Conservation (phyloP, 1,139 yeast genomes). For the Geotrichum australiense region DNA sequence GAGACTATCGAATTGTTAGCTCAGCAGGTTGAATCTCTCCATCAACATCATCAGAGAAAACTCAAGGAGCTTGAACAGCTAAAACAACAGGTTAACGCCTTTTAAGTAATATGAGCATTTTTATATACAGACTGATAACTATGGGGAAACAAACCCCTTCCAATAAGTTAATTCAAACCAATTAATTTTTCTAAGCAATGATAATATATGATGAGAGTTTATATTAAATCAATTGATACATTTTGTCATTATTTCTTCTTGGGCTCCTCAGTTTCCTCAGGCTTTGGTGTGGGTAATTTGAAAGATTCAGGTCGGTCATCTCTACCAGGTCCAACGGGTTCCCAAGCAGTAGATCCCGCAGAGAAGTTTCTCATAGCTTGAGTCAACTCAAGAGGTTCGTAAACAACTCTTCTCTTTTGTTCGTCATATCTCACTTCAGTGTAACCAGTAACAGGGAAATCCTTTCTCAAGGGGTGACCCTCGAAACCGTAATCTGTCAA, state of each 20-base stretch:
- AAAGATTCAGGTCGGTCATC: slow-evolving; percentile 76
- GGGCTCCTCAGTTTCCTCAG: slow-evolving; percentile 43
- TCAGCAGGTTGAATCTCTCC: slow-evolving; percentile 54
- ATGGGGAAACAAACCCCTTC: no score
- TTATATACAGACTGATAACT: no score
- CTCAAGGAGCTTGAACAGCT: slow-evolving; percentile 46
- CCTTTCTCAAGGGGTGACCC: slow-evolving; percentile 88
- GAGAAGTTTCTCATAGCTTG: slow-evolving; percentile 90
- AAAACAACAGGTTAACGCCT: slow-evolving; percentile 38
- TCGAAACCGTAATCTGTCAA: slow-evolving; percentile 91
- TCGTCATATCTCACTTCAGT: slow-evolving; percentile 87
- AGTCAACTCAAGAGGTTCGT: slow-evolving; percentile 83
- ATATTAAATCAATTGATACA: not conserved
- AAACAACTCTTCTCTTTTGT: slow-evolving; percentile 82
- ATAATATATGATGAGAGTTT: no score
- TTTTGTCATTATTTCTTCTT: slow-evolving; percentile 24
- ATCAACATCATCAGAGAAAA: slow-evolving; percentile 49
- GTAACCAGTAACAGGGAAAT: slow-evolving; percentile 88
- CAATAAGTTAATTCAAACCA: not conserved
- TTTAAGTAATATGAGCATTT: no score
- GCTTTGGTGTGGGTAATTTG: slow-evolving; percentile 76
- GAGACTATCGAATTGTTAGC: slow-evolving; percentile 60
- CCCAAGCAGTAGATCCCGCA: slow-evolving; percentile 87
- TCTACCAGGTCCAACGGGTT: slow-evolving; percentile 82
- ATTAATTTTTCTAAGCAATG: not conserved